These are phyloP conservation scores for Verticillium klebahnii DNA, from an alignment of 2,329 filamentous ascomycete species.

Conservation along the genomic window DNA sequence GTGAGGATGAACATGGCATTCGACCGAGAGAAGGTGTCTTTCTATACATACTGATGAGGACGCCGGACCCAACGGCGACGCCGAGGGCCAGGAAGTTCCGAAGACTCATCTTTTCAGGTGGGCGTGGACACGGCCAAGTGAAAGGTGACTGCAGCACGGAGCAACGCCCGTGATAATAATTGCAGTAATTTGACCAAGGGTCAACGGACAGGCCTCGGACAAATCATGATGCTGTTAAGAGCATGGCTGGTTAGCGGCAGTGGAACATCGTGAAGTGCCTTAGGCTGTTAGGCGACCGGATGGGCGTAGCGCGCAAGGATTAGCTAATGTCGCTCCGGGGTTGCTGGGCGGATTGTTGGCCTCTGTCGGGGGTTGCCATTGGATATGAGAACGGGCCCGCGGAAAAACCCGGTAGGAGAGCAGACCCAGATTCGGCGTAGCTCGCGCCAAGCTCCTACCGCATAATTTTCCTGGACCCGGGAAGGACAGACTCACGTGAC, in stretches of 20 bases:
- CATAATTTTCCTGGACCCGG: slow-evolving; percentile 3
- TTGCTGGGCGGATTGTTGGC: neutral
- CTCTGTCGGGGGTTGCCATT: neutral
- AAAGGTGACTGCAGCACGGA: neutral
- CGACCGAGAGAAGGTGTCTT: neutral
- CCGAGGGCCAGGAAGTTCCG: neutral
- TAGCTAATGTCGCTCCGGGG: neutral
- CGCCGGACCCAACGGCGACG: neutral
- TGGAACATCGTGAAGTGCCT: neutral
- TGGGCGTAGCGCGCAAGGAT: neutral
- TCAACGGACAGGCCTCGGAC: neutral
- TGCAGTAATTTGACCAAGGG: neutral
- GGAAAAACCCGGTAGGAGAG: neutral
- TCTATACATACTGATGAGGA: neutral
- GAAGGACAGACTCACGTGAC: slow-evolving; percentile 29
- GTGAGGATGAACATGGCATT: neutral
- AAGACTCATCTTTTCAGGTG: neutral
- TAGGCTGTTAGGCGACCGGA: neutral
- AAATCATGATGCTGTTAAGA: neutral
- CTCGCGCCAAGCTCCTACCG: neutral
- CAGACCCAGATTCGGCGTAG: neutral
- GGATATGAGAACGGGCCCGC: neutral
- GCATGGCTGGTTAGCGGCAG: neutral
- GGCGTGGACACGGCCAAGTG: neutral
- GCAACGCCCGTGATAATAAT: neutral